Percentiles rank a stretch among this genome's conserved stretches.
phyloP scores from a whole-genome alignment of 352 stramenopile genomes.

The Globisporangium solare region DNA sequence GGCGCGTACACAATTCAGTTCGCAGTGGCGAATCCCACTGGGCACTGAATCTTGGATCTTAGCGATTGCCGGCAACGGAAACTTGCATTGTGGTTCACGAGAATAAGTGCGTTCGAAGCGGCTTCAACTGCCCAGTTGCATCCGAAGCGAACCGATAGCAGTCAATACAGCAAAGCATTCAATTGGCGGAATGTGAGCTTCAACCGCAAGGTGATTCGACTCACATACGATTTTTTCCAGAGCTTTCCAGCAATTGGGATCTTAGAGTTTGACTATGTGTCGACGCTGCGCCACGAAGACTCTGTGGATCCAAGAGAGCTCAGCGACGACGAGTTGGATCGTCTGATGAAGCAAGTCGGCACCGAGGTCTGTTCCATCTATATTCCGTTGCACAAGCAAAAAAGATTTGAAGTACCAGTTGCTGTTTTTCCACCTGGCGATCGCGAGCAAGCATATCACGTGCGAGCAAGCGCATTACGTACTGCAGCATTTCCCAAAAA shows the following conservation, averaged over 20 bases:
- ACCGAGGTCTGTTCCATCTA: constrained; percentile 66
- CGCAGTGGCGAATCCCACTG: constrained; percentile 51
- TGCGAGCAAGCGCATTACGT: constrained; percentile 46
- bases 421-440: constrained; percentile 57
- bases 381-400: constrained; percentile 61
- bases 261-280: constrained; percentile 74
- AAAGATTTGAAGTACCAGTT: constrained; percentile 74
- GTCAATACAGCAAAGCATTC: constrained; percentile 49
- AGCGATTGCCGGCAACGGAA: constrained; percentile 52
- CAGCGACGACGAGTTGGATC: constrained; percentile 34
- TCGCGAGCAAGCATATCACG: constrained; percentile 38
- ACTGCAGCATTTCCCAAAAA: constrained; percentile 71
- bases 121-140: constrained; percentile 21
- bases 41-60: constrained; percentile 50
- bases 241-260: constrained; percentile 38
- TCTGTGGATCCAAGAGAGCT: constrained; percentile 14
- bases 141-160: constrained; percentile 48
- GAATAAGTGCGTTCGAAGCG: constrained; percentile 46
- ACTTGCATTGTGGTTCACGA: constrained; percentile 63
- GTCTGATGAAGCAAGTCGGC: constrained; percentile 40
- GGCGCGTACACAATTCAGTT: constrained; percentile 50
- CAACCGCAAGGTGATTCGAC: constrained; percentile 45
- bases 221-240: constrained; percentile 62
- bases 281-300: constrained; percentile 50
- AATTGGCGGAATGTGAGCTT: constrained; percentile 66